phyloP scores from a whole-genome alignment of 2,329 filamentous ascomycete genomes.

The Neodidymelliopsis sp. region DNA sequence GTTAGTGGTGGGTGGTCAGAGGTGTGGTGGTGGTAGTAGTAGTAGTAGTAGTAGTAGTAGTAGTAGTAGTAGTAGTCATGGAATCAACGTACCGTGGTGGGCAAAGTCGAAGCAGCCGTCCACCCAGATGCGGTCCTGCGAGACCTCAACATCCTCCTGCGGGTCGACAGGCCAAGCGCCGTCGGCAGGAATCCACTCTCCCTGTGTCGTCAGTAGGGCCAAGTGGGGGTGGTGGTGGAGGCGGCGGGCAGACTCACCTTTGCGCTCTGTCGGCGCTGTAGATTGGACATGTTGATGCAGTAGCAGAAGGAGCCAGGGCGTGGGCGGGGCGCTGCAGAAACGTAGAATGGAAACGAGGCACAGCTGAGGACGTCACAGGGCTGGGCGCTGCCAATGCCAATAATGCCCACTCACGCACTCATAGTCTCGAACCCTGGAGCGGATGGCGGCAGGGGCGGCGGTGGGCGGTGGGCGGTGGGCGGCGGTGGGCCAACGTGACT shows the following conservation, averaged over 20 bases:
- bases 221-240: not conserved
- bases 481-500: not conserved
- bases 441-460: conserved; percentile 1
- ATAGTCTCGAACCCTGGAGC: not conserved
- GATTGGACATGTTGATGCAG: conserved; percentile 22
- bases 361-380: not conserved
- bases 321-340: not conserved
- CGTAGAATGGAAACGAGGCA: not conserved
- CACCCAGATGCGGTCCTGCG: conserved; percentile 87
- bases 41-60: too few species aligned
- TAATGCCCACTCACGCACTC: not conserved
- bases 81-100: conserved; percentile 75
- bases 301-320: not conserved
- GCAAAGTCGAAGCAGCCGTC: conserved; percentile 99
- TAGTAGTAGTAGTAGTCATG: not conserved
- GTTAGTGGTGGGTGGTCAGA: not conserved
- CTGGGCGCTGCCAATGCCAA: not conserved
- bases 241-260: conserved; percentile 31
- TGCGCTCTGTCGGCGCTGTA: conserved; percentile 49
- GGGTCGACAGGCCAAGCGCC: conserved; percentile 72
- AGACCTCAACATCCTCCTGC: conserved; percentile 65
- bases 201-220: conserved; percentile 24
- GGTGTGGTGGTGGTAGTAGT: conserved; percentile 7
- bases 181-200: conserved; percentile 56
- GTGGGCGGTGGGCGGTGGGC: not conserved